Evolutionary conservation across 768 basidiomycete species (phyloP).

Genomic region (Erythrobasidium yunnanense): DNA sequence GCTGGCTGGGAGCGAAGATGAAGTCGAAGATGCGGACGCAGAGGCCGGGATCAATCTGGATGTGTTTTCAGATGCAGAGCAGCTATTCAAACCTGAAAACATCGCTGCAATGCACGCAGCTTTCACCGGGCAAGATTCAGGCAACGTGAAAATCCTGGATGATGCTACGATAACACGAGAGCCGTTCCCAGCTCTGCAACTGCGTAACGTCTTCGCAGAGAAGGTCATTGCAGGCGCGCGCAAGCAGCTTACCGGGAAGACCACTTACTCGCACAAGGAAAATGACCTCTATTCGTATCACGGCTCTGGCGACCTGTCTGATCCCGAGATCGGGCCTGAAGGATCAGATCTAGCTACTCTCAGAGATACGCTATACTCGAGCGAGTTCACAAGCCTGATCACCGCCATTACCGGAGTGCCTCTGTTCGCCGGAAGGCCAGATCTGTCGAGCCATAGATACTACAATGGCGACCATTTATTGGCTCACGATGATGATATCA

Average conservation of each 20-base stretch:
- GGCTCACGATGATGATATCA: slow-evolving; percentile 23
- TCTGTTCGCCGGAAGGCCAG: not conserved
- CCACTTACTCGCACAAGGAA: slow-evolving; percentile 39
- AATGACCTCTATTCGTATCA: slow-evolving; percentile 25
- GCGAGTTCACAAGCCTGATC: slow-evolving; percentile 1
- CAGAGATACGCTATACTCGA: slow-evolving; percentile 10
- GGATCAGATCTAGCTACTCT: not conserved
- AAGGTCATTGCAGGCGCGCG: not conserved
- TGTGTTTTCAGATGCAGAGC: not conserved
- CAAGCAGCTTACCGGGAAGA: not conserved
- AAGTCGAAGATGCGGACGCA: not conserved
- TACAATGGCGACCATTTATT: slow-evolving; percentile 12
- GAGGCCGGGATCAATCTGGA: not conserved
- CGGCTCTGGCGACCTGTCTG: slow-evolving; percentile 14
- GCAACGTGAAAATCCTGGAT: not conserved
- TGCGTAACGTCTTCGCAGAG: not conserved
- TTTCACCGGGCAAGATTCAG: not conserved
- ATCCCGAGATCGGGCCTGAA: not conserved
- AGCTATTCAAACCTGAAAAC: not conserved
- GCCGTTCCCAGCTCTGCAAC: not conserved
- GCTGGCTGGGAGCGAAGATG: too few species aligned
- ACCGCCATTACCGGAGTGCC: not conserved
- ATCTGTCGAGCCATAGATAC: slow-evolving; percentile 21
- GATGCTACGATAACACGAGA: not conserved
- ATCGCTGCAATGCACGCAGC: not conserved